Evolutionary conservation across 2,329 filamentous ascomycete species (phyloP).

Genomic region (Epichloe sibirici): DNA sequence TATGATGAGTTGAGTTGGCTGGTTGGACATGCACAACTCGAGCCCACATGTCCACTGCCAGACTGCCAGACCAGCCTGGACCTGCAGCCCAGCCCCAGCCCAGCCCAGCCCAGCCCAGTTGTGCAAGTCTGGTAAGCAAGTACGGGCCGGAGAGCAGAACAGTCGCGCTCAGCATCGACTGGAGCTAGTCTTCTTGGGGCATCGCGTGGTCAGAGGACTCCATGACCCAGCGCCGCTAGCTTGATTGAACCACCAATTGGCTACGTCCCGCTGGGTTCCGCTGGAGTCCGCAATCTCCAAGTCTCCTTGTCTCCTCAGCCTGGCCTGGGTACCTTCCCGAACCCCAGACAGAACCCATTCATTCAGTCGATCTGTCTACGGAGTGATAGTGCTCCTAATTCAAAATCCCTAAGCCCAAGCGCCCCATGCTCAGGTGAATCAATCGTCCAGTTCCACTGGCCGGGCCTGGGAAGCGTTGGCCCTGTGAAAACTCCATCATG

Average conservation of each 20-base stretch:
- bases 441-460: not conserved
- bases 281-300: not conserved
- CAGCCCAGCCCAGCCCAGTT: not conserved
- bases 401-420: not conserved
- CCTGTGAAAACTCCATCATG: constrained; percentile 8
- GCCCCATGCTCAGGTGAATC: constrained; percentile 4
- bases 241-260: not conserved
- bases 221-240: not conserved
- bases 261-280: not conserved
- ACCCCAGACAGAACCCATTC: not conserved
- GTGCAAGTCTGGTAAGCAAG: not conserved
- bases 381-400: not conserved
- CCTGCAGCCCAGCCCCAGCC: not conserved
- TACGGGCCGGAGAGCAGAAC: too few relatives aligned
- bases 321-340: not conserved
- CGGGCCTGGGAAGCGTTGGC: constrained; percentile 3
- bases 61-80: not conserved
- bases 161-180: too few relatives aligned
- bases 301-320: not conserved
- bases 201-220: not conserved
- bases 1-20: not conserved
- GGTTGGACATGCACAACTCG: not conserved
- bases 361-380: not conserved
- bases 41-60: not conserved
- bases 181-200: not conserved